Conservation (phyloP, 1,284 basidiomycete species). For the Agroathelia rolfsii region DNA sequence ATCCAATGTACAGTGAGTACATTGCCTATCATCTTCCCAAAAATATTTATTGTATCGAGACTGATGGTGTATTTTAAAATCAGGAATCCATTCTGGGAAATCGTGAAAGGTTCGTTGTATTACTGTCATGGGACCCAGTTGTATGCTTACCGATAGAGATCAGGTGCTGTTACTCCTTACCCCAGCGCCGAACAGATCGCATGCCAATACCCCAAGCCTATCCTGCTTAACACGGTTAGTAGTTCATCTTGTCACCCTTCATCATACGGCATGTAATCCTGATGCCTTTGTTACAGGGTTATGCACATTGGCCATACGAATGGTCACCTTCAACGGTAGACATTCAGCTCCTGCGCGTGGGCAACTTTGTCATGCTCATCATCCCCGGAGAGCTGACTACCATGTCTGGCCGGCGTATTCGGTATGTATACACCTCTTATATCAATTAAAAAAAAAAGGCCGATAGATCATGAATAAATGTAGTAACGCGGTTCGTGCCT, state of each 20-base stretch:
- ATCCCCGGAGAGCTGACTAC: slow-evolving; percentile 65
- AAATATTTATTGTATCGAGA: slow-evolving; percentile 6
- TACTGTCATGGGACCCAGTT: too few species aligned
- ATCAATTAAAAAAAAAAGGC: not conserved
- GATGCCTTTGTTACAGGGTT: slow-evolving; percentile 34
- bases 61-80: too few species aligned
- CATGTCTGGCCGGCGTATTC: slow-evolving; percentile 38
- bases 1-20: slow-evolving; percentile 39
- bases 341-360: slow-evolving; percentile 73
- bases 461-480: slow-evolving; percentile 27
- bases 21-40: not conserved
- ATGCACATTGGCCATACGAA: slow-evolving; percentile 57
- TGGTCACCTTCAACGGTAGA: slow-evolving; percentile 74
- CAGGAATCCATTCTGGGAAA: slow-evolving; percentile 77
- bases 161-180: slow-evolving; percentile 54
- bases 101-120: slow-evolving; percentile 48
- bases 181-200: slow-evolving; percentile 52
- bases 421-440: slow-evolving; percentile 17
- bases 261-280: slow-evolving; percentile 6
- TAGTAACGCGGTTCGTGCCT: slow-evolving; percentile 52
- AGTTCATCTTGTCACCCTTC: slow-evolving; percentile 5
- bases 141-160: too few species aligned
- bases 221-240: slow-evolving; percentile 62
- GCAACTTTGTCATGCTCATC: slow-evolving; percentile 69
- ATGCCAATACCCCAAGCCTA: slow-evolving; percentile 77